Base-by-base conservation (phyloP, 1,284 basidiomycete species). In the Phylloboletellus chloephorus region DNA sequence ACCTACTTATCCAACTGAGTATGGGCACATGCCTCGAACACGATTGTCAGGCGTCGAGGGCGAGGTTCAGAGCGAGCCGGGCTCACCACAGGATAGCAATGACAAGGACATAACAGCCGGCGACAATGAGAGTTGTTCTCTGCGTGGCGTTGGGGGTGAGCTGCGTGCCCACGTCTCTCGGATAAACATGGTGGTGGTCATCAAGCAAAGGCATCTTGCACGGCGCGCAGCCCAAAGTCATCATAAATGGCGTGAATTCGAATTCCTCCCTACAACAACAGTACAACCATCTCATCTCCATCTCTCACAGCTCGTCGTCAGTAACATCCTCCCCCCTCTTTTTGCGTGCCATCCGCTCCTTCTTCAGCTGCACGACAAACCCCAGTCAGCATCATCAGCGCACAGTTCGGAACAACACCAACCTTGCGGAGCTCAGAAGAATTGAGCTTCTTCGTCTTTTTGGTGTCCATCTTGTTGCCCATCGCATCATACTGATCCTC, bases 401-500 rank as follows among this genome's bases (percentile, higher is more conserved):
- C 5, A 10, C n/a, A n/a, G 1, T 22, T 23, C 8, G 37, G n/a
- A 11, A 29, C 29, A 16, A 31, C 26, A 15, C 60, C 38, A 23
- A 59, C 57, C 58, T 96, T 96, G 50, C 93, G 82, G 41, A 77
- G 76, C 64, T 97, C 94, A 29, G 77, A 63, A 19, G 90, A 72
- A 11, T 79, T 80, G 53, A 88, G 56, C 76, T 95, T 96, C 76
- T 86, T 91, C 61, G 67, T 63, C 79, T 94, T 93, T 67, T 81
- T 86, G 52, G 43, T 67, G 50, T 87, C 89, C 54, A 95, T 76
- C 78, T 93, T 94, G 85, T 96, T 95, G 48, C 93, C 92, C 79
- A 96, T 87, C 24, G 94, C 94, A 65, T 97, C 93, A 65, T 87
- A 96, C 58, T 79, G 69, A 35, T 81, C 88, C 44, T 94, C 89